Base-by-base conservation (phyloP, 208 protist species). In the Acanthamoeba healyi region DNA sequence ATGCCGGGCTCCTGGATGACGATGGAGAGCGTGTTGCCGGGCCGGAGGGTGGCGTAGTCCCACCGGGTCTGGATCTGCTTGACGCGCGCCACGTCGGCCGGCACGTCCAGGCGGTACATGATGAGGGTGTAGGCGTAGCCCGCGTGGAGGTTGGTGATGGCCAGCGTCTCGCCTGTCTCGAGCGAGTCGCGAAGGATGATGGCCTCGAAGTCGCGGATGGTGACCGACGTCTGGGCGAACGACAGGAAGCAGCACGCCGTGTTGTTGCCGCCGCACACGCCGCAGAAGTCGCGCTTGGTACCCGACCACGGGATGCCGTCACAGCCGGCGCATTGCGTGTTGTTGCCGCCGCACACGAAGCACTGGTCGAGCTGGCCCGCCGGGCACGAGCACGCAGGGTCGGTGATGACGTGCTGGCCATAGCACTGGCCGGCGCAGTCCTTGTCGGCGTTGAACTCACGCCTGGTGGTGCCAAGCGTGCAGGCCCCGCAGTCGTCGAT, bases 211-310 rank as follows among this genome's bases (percentile, higher is more conserved):
- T 86, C 17, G 0, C 24, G 36, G 77, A 86, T 86, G 7, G 77
- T 86, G 26, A 44, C 77, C 44, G 77, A 61, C 15, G 77, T 86
- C 77, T 86, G 77, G 26, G 77, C 77, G n/a, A 86, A 86, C 14
- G 77, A 44, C 44, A 86, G 77, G 77, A 86, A 86, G 77, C 77
- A 86, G 88, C 88, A 79, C 15, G 9, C 12, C 36, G 88, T 93
- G 88, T 63, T 79, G 63, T 72, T 79, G 88, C 88, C 88, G 63
- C 88, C 88, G 88, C 88, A 93, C 65, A 81, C 88, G 32, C 88
- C 88, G 88, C 88, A 93, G 63, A 72, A 65, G 88, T 93, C 88
- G 3, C 49, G 10, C 56, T 4, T 19, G 6, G 22, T 32, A 0
- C 40, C 40, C 14, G 88, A 93, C 26, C 34, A 49, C 5, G 88